Base-by-base conservation (phyloP, 2,329 filamentous ascomycete species). In the Paecilomyces variotii region DNA sequence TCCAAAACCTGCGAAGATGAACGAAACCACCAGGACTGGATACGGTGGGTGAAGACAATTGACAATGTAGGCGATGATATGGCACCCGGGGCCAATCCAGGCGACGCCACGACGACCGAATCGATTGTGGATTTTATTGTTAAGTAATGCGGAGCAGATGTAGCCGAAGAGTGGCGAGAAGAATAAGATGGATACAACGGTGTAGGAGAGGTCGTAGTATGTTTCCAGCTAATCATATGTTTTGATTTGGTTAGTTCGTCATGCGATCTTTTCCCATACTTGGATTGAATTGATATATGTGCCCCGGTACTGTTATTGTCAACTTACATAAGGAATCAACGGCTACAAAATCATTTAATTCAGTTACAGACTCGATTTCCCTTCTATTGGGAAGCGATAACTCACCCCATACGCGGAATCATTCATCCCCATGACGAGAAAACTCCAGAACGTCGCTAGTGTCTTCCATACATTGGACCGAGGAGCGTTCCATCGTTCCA, bases 31-130 rank as follows among this genome's bases (percentile, higher is more conserved):
- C 25, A 75, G 63, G 0, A 72, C 67, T 0, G 72, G 70, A 32
- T 72, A 76, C 4, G 72, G 73, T 1, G 73, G 73, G 56, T 71
- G 68, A 3, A 61, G 53, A 2, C 64, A 66, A 56, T 72, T 64
- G 6, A 70, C 58, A n/a, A 66, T 57, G 55, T 68, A 73, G 9
- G 69, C 66, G 25, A 68, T 55, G 24, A 70, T 58, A 56, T 73
- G 70, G 56, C 69, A 71, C 53, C 64, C 54, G 0, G 69, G 67
- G 7, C 80, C 85, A 2, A 90, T 68, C 55, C 89, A 67, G 9
- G 88, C 87, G n/a, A 92, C 82, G 6, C 89, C 89, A 49, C 87
- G 81, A 69, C 90, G 88, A 30, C 89, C 89, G 54, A 76, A 61
- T 25, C 61, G 67, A 58, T 71, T 68, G 63, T 80, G 79, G 39